phyloP scores from a whole-genome alignment of 2,329 filamentous ascomycete genomes.

The Aureobasidium melanogenum region DNA sequence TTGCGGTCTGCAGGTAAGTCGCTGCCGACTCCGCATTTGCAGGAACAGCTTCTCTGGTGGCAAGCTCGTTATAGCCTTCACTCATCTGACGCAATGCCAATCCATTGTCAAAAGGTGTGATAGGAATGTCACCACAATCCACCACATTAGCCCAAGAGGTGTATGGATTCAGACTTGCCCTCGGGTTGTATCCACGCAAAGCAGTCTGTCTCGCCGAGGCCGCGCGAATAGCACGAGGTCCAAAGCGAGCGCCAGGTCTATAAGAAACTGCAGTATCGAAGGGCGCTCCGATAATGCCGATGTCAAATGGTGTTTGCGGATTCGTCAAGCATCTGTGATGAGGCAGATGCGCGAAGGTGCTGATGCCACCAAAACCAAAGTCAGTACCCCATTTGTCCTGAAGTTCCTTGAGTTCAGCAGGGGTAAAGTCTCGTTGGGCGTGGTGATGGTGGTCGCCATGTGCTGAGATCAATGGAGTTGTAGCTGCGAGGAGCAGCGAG shows the following conservation, averaged over 20 bases:
- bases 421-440: slow-evolving; percentile 11
- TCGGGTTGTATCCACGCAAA: slow-evolving; percentile 66
- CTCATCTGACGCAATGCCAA: slow-evolving; percentile 79
- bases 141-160: slow-evolving; percentile 66
- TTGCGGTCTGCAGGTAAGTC: slow-evolving; percentile 35
- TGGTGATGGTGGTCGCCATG: slow-evolving; percentile 12
- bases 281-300: slow-evolving; percentile 40
- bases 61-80: slow-evolving; percentile 65
- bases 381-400: slow-evolving; percentile 17
- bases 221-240: slow-evolving; percentile 76
- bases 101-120: slow-evolving; percentile 78
- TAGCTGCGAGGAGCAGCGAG: background rate
- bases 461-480: background rate
- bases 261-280: slow-evolving; percentile 44
- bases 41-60: slow-evolving; percentile 31
- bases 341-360: slow-evolving; percentile 36
- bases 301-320: slow-evolving; percentile 33
- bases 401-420: slow-evolving; percentile 13
- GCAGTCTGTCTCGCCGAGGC: slow-evolving; percentile 73
- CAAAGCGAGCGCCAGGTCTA: slow-evolving; percentile 55
- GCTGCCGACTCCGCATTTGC: slow-evolving; percentile 29
- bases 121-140: slow-evolving; percentile 85
- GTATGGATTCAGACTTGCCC: slow-evolving; percentile 78
- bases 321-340: slow-evolving; percentile 40
- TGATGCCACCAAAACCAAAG: slow-evolving; percentile 25